Evolutionary conservation across 1,284 basidiomycete genomes (phyloP).

Genomic region (Trichosporon faecale): DNA sequence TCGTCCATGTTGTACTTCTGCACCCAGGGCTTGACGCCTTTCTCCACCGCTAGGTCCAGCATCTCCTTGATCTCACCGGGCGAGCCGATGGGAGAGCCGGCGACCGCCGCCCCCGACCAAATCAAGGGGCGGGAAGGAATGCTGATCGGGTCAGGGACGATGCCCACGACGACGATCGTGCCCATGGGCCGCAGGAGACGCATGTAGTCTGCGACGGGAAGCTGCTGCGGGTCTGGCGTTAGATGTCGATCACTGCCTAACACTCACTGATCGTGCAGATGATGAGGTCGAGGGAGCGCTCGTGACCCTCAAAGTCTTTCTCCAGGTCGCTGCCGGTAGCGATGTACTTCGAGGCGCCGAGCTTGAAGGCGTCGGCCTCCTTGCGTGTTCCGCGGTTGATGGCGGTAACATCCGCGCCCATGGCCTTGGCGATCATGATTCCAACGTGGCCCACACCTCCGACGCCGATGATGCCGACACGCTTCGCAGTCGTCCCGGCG

Average conservation of each 20-base stretch:
- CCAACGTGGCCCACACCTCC: constrained; percentile 52
- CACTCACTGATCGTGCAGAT: constrained; percentile 50
- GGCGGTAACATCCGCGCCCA: constrained; percentile 61
- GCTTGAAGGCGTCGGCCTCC: constrained; percentile 54
- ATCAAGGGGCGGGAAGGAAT: constrained; percentile 41
- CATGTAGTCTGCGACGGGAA: constrained; percentile 45
- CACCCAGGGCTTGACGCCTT: constrained; percentile 39
- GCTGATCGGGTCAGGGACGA: constrained; percentile 36
- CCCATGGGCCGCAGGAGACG: constrained; percentile 49
- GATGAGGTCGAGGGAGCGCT: constrained; percentile 51
- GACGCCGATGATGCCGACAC: constrained; percentile 56
- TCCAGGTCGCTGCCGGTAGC: constrained; percentile 37
- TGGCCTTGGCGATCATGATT: constrained; percentile 54
- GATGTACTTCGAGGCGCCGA: constrained; percentile 53
- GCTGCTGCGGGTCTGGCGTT: constrained; percentile 10
- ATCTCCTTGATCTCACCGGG: constrained; percentile 50
- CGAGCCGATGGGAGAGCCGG: constrained; percentile 42
- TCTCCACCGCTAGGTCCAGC: constrained; percentile 42
- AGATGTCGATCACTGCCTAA: neutral
- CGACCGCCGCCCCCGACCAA: constrained; percentile 23
- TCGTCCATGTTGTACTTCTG: constrained; percentile 49
- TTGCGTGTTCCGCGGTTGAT: constrained; percentile 56
- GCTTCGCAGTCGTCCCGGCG: constrained; percentile 54
- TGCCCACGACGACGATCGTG: constrained; percentile 48
- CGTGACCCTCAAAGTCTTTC: constrained; percentile 36